Percentiles rank a stretch among this genome's conserved stretches.
Conservation (phyloP, 257 asterid species). For the Anisodus acutangulus region DNA sequence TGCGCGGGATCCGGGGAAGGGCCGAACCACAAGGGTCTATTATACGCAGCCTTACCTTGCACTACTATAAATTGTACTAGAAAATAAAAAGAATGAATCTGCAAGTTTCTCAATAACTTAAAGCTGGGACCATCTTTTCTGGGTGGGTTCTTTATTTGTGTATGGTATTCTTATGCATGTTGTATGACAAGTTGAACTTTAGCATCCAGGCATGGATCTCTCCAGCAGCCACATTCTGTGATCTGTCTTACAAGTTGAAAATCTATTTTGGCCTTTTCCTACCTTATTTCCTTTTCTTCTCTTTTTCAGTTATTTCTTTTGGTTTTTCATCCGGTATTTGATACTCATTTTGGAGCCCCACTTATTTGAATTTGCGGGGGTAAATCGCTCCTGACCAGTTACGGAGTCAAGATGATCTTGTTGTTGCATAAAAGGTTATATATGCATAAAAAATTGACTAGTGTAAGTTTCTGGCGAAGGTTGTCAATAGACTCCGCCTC, state of each 20-base stretch:
- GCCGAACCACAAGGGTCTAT: no score
- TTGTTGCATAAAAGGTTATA: no score
- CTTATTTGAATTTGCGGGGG: not conserved
- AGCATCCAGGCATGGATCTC: not conserved
- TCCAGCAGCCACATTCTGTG: conserved; percentile 6
- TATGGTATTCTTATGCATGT: conserved; percentile 4
- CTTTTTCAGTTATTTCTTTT: not conserved
- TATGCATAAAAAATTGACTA: no score
- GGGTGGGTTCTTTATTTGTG: not conserved
- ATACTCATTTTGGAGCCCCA: not conserved
- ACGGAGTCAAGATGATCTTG: not conserved
- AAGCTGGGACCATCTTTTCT: not conserved
- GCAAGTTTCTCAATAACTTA: not conserved
- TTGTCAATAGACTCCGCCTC: no score
- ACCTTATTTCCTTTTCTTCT: not conserved
- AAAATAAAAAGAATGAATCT: not conserved
- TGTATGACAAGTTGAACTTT: not conserved
- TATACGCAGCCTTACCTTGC: no score
- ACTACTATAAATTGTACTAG: no score
- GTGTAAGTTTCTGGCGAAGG: no score
- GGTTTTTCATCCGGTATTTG: not conserved
- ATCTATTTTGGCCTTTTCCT: not conserved
- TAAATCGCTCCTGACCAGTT: not conserved
- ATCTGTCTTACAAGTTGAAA: not conserved
- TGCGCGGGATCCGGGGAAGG: no score